Evolutionary conservation across 2,329 filamentous ascomycete species (phyloP), one percentile per base, ranked within the genome.

Genomic region (Sporothrix sp.): DNA sequence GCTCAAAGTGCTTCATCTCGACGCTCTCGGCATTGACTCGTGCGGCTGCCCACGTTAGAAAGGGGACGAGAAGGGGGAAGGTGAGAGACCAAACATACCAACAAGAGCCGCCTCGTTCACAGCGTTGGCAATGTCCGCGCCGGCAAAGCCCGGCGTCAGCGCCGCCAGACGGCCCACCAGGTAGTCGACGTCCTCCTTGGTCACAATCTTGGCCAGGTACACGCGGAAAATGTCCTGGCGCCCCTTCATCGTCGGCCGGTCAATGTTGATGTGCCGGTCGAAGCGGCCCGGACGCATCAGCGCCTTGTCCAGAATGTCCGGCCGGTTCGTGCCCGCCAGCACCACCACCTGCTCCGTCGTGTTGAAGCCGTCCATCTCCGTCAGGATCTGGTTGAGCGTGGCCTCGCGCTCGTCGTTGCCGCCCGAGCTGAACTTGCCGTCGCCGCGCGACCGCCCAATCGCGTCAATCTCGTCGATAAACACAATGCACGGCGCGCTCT

Each of bases 401-500:
- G 87, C 87, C 70, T 98, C 93, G 55, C 93, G 85, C 71, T 98
- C 93, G 63, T 98, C 93, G 63, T 97, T 97, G 55, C 93, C 93
- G 57, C 91, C 90, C 51, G 87, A 87, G 50, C 64, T 62, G 58
- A 87, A 87, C 42, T 63, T 61, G 32, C 84, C 80, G 64, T 95
- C 94, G 20, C 83, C 76, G 70, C 93, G 81, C 50, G 91, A 86
- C 65, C 90, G 88, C 60, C 93, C 93, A 61, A 98, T 96, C 52
- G 93, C 93, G 66, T 98, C 93, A 60, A 98, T 98, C 69, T 98
- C 93, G 64, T 98, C 93, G 58, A 98, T 97, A 73, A 98, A 98
- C 68, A 98, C 94, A 68, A 98, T 98, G 70, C 93, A 98, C 3
- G 93, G 93, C 0, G 93, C 87, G 68, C 87, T 95, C 74, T 97